These are phyloP conservation scores for Chenopodium album DNA, from an alignment of 148 eudicot species.

Conservation along the genomic window DNA sequence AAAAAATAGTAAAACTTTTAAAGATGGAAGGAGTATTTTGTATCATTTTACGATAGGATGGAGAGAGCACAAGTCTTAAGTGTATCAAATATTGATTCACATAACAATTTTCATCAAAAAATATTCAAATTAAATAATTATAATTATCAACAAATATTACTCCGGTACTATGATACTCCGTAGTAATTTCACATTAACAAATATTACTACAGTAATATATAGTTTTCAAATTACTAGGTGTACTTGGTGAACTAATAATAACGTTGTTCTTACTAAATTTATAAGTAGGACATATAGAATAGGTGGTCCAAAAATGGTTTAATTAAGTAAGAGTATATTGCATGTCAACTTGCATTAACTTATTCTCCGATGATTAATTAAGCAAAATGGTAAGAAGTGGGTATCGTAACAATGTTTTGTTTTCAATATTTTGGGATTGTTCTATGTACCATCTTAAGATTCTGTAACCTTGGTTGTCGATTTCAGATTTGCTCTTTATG, in stretches of 20 bases:
- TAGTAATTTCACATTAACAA: too few relatives aligned
- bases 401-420: not conserved
- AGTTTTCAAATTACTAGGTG: too few relatives aligned
- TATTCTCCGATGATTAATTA: not conserved
- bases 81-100: too few relatives aligned
- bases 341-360: conserved; percentile 18
- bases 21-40: too few relatives aligned
- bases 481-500: conserved; percentile 18
- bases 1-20: too few relatives aligned
- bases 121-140: too few relatives aligned
- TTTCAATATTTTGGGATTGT: conserved; percentile 10
- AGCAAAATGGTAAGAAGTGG: conserved; percentile 14
- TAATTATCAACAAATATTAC: too few relatives aligned
- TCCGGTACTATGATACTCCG: too few relatives aligned
- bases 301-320: conserved; percentile 11
- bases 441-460: conserved; percentile 21
- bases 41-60: too few relatives aligned
- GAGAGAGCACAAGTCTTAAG: too few relatives aligned
- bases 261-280: not conserved
- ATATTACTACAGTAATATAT: too few relatives aligned
- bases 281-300: not conserved
- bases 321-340: not conserved
- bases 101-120: too few relatives aligned
- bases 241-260: not conserved
- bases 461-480: conserved; percentile 23